A percentile compares a stretch with the other conserved stretches of the same genome.
These are phyloP conservation scores for Intubia oerlemansii DNA, from an alignment of 2,329 filamentous ascomycete genomes.

Conservation along the genomic window DNA sequence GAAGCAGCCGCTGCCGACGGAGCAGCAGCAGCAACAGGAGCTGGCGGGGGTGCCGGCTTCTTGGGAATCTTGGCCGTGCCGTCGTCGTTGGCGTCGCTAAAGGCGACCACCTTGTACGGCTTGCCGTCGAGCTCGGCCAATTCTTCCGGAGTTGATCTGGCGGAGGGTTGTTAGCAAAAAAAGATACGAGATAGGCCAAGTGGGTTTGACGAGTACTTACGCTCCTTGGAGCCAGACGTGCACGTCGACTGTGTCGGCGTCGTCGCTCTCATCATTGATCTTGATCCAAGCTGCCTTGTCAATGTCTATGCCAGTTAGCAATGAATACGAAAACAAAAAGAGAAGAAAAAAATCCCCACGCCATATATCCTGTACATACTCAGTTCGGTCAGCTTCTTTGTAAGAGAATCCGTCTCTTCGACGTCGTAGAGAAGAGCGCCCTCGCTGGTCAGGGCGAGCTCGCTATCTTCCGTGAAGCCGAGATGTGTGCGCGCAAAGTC, in stretches of 20 bases:
- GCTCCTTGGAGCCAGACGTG: constrained; percentile 32
- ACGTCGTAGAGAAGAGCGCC: constrained; percentile 68
- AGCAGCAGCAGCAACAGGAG: constrained; percentile 14
- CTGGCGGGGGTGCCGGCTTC: constrained; percentile 18
- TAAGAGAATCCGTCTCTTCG: constrained; percentile 70
- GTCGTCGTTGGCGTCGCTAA: constrained; percentile 11
- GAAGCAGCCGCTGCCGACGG: constrained; percentile 20
- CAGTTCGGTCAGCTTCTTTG: constrained; percentile 58
- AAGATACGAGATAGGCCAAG: too few species aligned
- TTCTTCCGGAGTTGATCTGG: too few species aligned
- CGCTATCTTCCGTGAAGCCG: constrained; percentile 48
- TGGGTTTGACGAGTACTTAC: constrained; percentile 18
- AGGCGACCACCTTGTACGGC: constrained; percentile 27
- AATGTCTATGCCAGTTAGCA: constrained; percentile 32
- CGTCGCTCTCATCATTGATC: constrained; percentile 59
- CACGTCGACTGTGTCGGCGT: constrained; percentile 60
- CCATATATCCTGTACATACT: constrained; percentile 21
- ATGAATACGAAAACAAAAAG: constrained; percentile 2
- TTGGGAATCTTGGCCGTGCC: constrained; percentile 5
- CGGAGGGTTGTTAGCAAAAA: too few species aligned
- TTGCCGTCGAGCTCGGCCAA: constrained; percentile 25
- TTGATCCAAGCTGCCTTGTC: constrained; percentile 57
- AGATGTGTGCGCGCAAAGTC: constrained; percentile 47
- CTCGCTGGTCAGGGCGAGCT: constrained; percentile 59
- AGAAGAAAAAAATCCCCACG: not conserved